Evolutionary conservation across 2,329 filamentous ascomycete genomes (phyloP).

Genomic region (Paecilomyces sp.): DNA sequence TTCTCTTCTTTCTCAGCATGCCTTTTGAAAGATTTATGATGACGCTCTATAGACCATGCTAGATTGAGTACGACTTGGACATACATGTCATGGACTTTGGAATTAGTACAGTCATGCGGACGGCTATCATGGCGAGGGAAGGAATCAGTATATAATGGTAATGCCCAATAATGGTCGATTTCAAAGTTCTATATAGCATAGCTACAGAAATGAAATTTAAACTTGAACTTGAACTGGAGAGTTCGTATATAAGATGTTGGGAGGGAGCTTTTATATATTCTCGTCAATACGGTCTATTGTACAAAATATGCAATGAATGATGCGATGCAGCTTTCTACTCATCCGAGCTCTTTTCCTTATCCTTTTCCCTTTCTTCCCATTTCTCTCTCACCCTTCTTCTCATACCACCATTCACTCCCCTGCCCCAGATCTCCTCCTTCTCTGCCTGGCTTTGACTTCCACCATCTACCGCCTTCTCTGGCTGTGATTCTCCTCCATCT

Average conservation of each 20-base stretch:
- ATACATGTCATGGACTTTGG: not conserved
- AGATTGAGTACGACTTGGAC: not conserved
- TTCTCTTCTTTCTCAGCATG: conserved; percentile 1
- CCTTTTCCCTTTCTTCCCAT: conserved; percentile 23
- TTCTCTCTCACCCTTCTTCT: conserved; percentile 33
- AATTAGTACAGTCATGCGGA: not conserved
- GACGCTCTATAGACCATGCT: not conserved
- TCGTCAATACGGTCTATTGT: not conserved
- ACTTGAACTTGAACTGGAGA: not conserved
- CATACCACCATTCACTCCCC: conserved; percentile 32
- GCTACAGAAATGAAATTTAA: not conserved
- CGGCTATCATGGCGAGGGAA: not conserved
- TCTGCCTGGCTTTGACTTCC: conserved; percentile 3
- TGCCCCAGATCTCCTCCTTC: conserved; percentile 34
- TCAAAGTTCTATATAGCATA: not conserved
- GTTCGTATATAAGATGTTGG: not conserved
- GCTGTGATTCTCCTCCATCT: conserved; percentile 9
- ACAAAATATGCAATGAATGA: not conserved
- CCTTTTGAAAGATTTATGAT: not conserved
- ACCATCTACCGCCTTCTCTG: not conserved
- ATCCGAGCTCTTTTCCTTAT: conserved; percentile 3
- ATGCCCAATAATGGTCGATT: not conserved
- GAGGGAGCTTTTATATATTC: not conserved
- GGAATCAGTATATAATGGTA: not conserved
- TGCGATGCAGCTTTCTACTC: not conserved